Conservation (phyloP, 768 basidiomycete species). For the Erythrobasidium yunnanense region DNA sequence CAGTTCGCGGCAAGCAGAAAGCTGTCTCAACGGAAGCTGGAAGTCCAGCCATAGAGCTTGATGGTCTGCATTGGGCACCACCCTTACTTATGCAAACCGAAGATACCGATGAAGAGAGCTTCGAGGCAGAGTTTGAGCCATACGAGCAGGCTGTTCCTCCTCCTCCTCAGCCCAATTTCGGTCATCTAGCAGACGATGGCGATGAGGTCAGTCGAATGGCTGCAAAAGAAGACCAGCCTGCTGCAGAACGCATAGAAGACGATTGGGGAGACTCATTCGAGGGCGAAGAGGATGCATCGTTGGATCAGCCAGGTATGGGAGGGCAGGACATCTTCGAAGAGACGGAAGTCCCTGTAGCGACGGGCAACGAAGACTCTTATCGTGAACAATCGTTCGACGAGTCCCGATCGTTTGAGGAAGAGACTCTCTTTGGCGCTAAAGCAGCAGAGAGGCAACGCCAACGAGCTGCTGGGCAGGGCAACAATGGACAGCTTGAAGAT, state of each 20-base stretch:
- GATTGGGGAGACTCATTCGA: constrained; percentile 49
- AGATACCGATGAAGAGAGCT: constrained; percentile 51
- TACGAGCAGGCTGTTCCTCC: constrained; percentile 44
- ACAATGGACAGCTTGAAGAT: not conserved
- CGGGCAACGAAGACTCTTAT: not conserved
- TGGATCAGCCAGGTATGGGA: not conserved
- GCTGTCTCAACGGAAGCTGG: too few species aligned
- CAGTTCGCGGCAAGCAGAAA: too few species aligned
- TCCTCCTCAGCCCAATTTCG: constrained; percentile 48
- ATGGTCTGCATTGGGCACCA: too few species aligned
- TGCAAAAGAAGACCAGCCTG: not conserved
- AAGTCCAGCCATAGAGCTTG: too few species aligned
- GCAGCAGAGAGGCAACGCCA: not conserved
- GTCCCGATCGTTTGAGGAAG: constrained; percentile 31
- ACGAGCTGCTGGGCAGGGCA: not conserved
- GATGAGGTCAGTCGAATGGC: constrained; percentile 41
- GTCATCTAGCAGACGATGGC: constrained; percentile 29
- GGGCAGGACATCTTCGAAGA: not conserved
- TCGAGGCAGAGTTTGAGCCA: constrained; percentile 46
- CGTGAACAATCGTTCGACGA: constrained; percentile 10
- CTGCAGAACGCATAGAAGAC: constrained; percentile 40
- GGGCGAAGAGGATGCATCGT: constrained; percentile 41
- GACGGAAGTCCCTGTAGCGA: not conserved
- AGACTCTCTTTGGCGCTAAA: constrained; percentile 36
- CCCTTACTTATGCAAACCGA: constrained; percentile 41